Percentiles rank a stretch among this genome's conserved stretches.
phyloP scores from a whole-genome alignment of 371 early-diverging fungal species.

The Circinella minor region DNA sequence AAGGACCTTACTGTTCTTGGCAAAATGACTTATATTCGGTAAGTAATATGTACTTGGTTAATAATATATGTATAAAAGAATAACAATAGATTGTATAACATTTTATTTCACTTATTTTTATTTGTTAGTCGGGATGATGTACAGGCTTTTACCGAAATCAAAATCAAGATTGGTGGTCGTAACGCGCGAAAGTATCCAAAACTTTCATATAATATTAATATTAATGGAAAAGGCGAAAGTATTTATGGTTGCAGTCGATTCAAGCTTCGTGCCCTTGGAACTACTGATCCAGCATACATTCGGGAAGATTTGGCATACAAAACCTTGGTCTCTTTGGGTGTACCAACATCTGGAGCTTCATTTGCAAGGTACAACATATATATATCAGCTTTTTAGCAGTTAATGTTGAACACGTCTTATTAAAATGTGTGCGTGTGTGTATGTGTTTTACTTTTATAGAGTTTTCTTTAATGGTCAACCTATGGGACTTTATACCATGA shows the following conservation, averaged over 20 bases:
- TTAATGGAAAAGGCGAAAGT: constrained; percentile 9
- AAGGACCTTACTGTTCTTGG: constrained; percentile 15
- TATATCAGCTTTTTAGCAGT: too few relatives aligned
- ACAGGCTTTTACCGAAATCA: constrained; percentile 8
- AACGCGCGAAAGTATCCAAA: constrained; percentile 20
- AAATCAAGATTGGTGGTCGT: constrained; percentile 18
- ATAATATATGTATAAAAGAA: too few relatives aligned
- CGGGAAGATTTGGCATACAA: constrained; percentile 26
- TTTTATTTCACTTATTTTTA: neutral
- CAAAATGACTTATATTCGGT: constrained; percentile 41
- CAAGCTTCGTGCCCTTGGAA: constrained; percentile 22
- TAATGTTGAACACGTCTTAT: neutral
- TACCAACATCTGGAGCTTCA: constrained; percentile 18
- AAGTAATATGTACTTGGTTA: neutral
- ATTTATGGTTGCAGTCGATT: constrained; percentile 18
- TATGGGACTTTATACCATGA: constrained; percentile 24
- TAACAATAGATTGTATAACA: too few relatives aligned
- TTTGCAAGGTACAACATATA: constrained; percentile 19
- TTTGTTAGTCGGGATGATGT: constrained; percentile 5
- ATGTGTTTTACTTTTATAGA: constrained; percentile 10
- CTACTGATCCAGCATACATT: constrained; percentile 26
- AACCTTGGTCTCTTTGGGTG: constrained; percentile 16
- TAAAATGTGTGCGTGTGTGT: neutral
- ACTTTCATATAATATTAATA: constrained; percentile 25
- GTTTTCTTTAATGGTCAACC: constrained; percentile 24